A percentile compares a stretch with the other conserved stretches of the same genome.
Evolutionary conservation across 129 eudicot species (phyloP).

Genomic region (Erigeron canadensis): DNA sequence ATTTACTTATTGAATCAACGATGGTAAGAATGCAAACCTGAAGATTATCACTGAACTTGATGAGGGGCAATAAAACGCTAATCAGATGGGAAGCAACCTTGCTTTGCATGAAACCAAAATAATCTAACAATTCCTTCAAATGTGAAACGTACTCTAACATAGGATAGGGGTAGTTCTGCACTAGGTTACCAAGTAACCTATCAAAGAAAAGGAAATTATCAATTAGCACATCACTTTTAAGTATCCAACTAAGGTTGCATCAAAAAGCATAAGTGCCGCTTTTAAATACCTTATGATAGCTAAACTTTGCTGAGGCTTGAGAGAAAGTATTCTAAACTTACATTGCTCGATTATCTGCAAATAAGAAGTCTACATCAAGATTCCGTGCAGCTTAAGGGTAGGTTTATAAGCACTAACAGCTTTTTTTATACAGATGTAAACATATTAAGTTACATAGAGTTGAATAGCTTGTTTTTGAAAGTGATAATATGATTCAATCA

Average conservation of each 20-base stretch:
- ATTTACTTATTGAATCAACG: constrained; percentile 9
- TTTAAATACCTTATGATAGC: constrained; percentile 51
- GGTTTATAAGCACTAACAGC: constrained; percentile 1
- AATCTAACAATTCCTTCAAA: constrained; percentile 74
- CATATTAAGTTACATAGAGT: background rate
- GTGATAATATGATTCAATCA: background rate
- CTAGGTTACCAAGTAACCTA: constrained; percentile 56
- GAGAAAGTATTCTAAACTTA: constrained; percentile 64
- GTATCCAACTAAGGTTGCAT: constrained; percentile 1
- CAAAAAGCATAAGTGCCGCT: background rate
- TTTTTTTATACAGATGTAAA: background rate
- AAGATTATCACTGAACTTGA: constrained; percentile 59
- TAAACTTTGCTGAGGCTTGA: constrained; percentile 60
- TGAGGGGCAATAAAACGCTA: constrained; percentile 58
- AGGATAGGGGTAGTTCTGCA: constrained; percentile 54
- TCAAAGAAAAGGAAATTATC: constrained; percentile 14
- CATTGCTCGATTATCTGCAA: constrained; percentile 76
- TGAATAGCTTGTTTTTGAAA: background rate
- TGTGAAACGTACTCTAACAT: constrained; percentile 68
- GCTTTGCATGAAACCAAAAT: constrained; percentile 61
- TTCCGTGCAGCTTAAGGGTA: constrained; percentile 8
- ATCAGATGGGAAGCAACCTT: constrained; percentile 54
- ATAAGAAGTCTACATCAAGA: constrained; percentile 17
- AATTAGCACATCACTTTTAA: constrained; percentile 9
- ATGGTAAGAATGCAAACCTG: constrained; percentile 47